Evolutionary conservation across 169 alveolate species (phyloP).

Genomic region (Perkinsus olseni): DNA sequence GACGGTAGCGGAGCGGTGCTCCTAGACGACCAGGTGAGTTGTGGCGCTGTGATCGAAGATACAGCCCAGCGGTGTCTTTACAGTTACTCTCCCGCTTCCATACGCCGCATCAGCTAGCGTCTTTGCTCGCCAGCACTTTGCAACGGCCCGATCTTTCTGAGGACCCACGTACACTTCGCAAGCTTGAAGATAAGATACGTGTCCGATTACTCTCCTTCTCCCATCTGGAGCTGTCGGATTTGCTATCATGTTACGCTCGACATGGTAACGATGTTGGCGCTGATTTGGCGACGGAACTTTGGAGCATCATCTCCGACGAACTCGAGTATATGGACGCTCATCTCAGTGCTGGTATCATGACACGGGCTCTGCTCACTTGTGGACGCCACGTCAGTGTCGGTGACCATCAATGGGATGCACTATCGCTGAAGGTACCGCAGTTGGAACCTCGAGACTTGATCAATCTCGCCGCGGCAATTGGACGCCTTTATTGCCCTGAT

Average conservation of each 20-base stretch:
- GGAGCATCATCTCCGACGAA: neutral
- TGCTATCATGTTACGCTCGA: neutral
- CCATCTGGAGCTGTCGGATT: neutral
- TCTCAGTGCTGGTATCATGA: neutral
- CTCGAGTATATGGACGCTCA: neutral
- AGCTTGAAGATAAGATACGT: neutral
- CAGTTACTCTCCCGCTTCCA: neutral
- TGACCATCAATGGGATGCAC: neutral
- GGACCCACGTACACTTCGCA: neutral
- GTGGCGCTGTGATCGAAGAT: no score
- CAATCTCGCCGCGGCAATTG: neutral
- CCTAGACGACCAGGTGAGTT: neutral
- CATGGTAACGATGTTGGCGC: neutral
- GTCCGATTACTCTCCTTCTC: neutral
- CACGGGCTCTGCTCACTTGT: neutral
- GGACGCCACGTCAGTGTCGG: neutral
- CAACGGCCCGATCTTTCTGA: neutral
- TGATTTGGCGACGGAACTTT: neutral
- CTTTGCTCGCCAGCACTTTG: neutral
- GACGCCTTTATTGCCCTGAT: neutral
- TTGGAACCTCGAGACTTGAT: neutral
- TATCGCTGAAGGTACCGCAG: neutral
- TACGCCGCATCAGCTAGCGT: neutral
- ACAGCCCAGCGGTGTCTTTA: neutral
- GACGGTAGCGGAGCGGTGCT: neutral